Conservation (phyloP, 2,329 filamentous ascomycete genomes). For the Fusarium camptoceras region DNA sequence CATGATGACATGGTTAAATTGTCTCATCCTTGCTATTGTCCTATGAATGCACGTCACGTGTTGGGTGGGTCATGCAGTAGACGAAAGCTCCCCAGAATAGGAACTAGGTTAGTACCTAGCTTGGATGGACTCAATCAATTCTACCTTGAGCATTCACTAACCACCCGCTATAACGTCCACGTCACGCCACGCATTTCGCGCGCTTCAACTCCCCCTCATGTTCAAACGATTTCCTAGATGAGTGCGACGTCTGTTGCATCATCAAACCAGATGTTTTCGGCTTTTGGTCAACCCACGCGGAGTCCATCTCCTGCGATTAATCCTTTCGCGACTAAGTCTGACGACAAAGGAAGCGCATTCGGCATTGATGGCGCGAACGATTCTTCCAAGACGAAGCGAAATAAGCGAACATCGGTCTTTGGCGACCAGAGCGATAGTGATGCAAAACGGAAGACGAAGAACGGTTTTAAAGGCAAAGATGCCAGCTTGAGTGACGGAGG, state of each 20-base stretch:
- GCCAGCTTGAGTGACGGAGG: constrained; percentile 43
- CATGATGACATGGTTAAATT: background rate
- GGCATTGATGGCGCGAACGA: constrained; percentile 49
- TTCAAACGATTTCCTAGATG: constrained; percentile 50
- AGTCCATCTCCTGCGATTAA: constrained; percentile 52
- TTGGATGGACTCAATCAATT: constrained; percentile 37
- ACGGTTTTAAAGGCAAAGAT: constrained; percentile 46
- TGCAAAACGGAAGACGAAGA: constrained; percentile 43
- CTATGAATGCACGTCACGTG: constrained; percentile 40
- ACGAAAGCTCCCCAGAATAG: constrained; percentile 42
- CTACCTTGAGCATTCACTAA: constrained; percentile 31
- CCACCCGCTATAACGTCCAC: constrained; percentile 7
- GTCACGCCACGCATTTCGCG: constrained; percentile 28
- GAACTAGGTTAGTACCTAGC: constrained; percentile 34
- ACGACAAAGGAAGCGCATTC: constrained; percentile 47
- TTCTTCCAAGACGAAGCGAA: constrained; percentile 45
- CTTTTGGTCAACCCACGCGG: constrained; percentile 52
- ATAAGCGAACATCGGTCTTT: constrained; percentile 42
- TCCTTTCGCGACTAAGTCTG: constrained; percentile 50
- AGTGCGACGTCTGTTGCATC: constrained; percentile 57
- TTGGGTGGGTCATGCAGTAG: constrained; percentile 19
- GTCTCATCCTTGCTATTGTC: constrained; percentile 7
- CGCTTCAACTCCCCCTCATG: constrained; percentile 48
- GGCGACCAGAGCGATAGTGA: constrained; percentile 47
- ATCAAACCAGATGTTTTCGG: constrained; percentile 55